Evolutionary conservation across 345 rosid genomes (phyloP).

Genomic region (Euphorbia pulcherrima): DNA sequence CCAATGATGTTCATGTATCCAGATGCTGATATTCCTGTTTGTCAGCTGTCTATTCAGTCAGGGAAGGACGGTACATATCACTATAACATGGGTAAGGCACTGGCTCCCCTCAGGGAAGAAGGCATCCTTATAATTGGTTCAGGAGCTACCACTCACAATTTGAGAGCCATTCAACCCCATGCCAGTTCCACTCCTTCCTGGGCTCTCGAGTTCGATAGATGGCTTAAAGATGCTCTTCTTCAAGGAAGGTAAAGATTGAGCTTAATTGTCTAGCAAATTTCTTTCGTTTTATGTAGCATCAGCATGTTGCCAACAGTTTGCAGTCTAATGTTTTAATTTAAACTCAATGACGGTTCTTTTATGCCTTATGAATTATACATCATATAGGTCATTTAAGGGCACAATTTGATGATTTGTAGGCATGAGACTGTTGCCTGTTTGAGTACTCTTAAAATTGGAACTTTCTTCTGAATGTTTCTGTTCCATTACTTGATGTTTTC

Average conservation of each 20-base stretch:
- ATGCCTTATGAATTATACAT: no score
- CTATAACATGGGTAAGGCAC: conserved; percentile 83
- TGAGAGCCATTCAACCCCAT: conserved; percentile 37
- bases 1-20: conserved; percentile 95
- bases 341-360: not conserved
- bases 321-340: not conserved
- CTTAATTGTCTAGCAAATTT: not conserved
- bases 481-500: not conserved
- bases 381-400: not conserved
- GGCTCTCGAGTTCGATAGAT: conserved; percentile 75
- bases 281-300: not conserved
- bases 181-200: conserved; percentile 41
- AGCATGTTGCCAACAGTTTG: not conserved
- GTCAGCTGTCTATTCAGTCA: conserved; percentile 82
- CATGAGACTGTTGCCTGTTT: not conserved
- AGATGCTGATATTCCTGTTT: conserved; percentile 70
- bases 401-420: not conserved
- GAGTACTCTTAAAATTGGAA: not conserved
- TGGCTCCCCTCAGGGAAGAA: conserved; percentile 74
- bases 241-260: conserved; percentile 61
- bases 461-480: not conserved
- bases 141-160: conserved; percentile 75
- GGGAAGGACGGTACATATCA: conserved; percentile 52
- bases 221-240: conserved; percentile 78
- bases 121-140: conserved; percentile 87